phyloP scores from a whole-genome alignment of 1,139 yeast genomes.

The Kodamaea anthophila region DNA sequence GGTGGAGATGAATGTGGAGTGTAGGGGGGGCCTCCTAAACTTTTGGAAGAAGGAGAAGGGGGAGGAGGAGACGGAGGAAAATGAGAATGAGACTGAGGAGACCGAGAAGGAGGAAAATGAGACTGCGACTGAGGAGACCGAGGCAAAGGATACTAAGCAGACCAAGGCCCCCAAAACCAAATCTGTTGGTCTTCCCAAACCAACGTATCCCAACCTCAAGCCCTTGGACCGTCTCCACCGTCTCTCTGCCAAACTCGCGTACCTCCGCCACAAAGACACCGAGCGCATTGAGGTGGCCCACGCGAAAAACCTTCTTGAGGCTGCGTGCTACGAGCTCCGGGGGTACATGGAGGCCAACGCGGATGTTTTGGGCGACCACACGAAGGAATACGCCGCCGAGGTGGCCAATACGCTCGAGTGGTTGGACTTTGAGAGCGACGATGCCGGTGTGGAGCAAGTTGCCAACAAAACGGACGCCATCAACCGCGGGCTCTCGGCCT shows the following conservation, averaged over 20 bases:
- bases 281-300: constrained; percentile 43
- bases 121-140: constrained; percentile 15
- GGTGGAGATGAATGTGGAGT: constrained; percentile 35
- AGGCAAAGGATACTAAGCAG: constrained; percentile 10
- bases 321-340: constrained; percentile 52
- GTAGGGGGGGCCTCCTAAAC: constrained; percentile 29
- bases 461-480: constrained; percentile 20
- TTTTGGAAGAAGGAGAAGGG: constrained; percentile 18
- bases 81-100: too few species aligned
- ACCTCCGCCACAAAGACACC: constrained; percentile 40
- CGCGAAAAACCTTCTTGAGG: constrained; percentile 50
- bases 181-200: constrained; percentile 18
- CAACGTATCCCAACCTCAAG: constrained; percentile 32
- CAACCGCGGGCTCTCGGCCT: constrained; percentile 14
- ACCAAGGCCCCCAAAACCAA: constrained; percentile 15
- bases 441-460: constrained; percentile 41
- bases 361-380: constrained; percentile 24
- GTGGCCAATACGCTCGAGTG: constrained; percentile 60
- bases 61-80: constrained; percentile 7
- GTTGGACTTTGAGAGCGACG: constrained; percentile 71
- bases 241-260: constrained; percentile 21
- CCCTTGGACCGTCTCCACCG: constrained; percentile 43
- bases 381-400: constrained; percentile 19
- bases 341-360: constrained; percentile 46
- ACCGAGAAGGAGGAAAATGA: constrained; percentile 9